Percentiles rank a stretch among this genome's conserved stretches.
Evolutionary conservation across 2,329 filamentous ascomycete genomes (phyloP).

Genomic region (Ceratocystis harringtonii): DNA sequence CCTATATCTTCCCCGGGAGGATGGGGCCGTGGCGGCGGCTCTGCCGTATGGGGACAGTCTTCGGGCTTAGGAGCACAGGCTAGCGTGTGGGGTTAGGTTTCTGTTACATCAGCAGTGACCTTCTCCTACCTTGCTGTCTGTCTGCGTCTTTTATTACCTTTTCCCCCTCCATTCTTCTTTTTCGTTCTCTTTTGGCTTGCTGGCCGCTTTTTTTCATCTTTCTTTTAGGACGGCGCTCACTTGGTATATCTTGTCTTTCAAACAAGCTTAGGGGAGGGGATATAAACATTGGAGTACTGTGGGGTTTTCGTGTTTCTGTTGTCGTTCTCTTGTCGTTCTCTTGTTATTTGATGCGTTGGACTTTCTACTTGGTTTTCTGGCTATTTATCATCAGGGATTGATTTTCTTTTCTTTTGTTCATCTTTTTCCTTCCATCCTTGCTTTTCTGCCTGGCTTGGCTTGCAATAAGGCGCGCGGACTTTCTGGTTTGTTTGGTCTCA

Average conservation of each 20-base stretch:
- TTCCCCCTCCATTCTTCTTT: constrained; percentile 9
- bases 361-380: not conserved
- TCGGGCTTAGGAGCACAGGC: constrained; percentile 73
- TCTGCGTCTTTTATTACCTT: constrained; percentile 5
- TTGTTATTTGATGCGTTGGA: not conserved
- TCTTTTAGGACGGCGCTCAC: constrained; percentile 8
- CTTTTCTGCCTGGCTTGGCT: not conserved
- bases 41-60: constrained; percentile 69
- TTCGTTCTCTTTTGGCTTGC: not conserved
- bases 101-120: not conserved
- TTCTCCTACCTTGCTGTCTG: not conserved
- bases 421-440: not conserved
- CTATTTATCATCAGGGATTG: constrained; percentile 1
- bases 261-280: constrained; percentile 4
- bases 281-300: not conserved
- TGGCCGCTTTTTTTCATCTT: constrained; percentile 1
- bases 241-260: constrained; percentile 8
- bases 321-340: not conserved
- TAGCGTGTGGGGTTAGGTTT: constrained; percentile 72
- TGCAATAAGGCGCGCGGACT: not conserved
- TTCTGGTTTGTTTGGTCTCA: constrained; percentile 2
- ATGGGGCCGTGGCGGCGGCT: constrained; percentile 57
- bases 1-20: constrained; percentile 76
- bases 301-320: constrained; percentile 4
- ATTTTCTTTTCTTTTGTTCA: constrained; percentile 6